These are phyloP conservation scores for Wallemia mellicola DNA, from an alignment of 1,284 basidiomycete species.

Conservation along the genomic window DNA sequence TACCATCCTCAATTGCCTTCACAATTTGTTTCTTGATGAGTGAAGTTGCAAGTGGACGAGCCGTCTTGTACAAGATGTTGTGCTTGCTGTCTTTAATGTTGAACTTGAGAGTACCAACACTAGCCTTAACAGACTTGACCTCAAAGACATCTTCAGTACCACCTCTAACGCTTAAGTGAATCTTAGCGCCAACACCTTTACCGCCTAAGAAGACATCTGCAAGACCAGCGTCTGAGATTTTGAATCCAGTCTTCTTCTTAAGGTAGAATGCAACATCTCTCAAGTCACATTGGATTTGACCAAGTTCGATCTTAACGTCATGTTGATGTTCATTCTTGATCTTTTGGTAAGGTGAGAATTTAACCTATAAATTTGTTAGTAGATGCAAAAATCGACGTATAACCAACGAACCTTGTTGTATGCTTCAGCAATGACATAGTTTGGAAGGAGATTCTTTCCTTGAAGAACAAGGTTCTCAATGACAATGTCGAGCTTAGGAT, in stretches of 20 bases:
- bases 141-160: conserved; percentile 33
- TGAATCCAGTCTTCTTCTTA: conserved; percentile 27
- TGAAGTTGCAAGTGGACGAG: conserved; percentile 24
- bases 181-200: conserved; percentile 27
- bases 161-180: conserved; percentile 24
- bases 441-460: conserved; percentile 34
- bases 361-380: conserved; percentile 17
- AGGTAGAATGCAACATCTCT: conserved; percentile 72
- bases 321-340: conserved; percentile 33
- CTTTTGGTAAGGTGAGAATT: conserved; percentile 41
- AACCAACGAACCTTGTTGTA: neutral
- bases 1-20: conserved; percentile 45
- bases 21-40: conserved; percentile 73
- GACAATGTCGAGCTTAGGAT: conserved; percentile 54
- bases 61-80: conserved; percentile 59
- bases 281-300: conserved; percentile 82
- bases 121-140: conserved; percentile 44
- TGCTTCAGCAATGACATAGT: conserved; percentile 46
- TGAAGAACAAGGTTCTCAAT: conserved; percentile 77
- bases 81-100: conserved; percentile 72
- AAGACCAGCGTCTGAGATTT: conserved; percentile 59
- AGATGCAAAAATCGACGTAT: neutral
- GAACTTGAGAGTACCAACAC: conserved; percentile 61
- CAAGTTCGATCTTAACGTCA: conserved; percentile 35
- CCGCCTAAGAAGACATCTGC: conserved; percentile 74